phyloP scores from a whole-genome alignment of 2,329 filamentous ascomycete genomes.

The Stylonectria norvegica region DNA sequence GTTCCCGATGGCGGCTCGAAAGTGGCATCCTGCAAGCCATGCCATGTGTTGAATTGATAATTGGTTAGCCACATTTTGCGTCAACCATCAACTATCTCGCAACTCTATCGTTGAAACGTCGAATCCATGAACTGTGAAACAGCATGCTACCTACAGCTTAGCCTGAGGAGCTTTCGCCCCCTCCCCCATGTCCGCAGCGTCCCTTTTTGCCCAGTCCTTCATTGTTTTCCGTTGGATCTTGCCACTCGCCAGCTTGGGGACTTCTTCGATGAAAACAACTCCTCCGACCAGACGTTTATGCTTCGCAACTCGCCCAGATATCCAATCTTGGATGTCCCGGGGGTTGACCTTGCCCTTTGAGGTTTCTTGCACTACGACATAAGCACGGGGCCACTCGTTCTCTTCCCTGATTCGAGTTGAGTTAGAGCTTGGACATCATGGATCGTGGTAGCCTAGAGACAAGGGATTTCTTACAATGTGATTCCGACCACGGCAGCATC shows the following conservation, averaged over 20 bases:
- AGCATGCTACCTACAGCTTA: constrained; percentile 9
- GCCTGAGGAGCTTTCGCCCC: constrained; percentile 16
- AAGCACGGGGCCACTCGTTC: constrained; percentile 52
- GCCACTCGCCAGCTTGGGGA: constrained; percentile 55
- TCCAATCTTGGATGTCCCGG: constrained; percentile 49
- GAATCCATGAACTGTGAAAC: no score
- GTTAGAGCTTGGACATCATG: no score
- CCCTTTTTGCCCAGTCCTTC: constrained; percentile 55
- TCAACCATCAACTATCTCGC: no score
- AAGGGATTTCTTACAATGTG: constrained; percentile 35
- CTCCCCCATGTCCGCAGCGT: constrained; percentile 36
- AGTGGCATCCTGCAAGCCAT: no score
- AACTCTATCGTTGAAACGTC: no score
- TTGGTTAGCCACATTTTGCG: no score
- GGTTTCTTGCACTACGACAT: constrained; percentile 47
- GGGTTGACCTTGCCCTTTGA: constrained; percentile 44
- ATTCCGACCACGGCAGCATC: constrained; percentile 56
- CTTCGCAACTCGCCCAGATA: constrained; percentile 46
- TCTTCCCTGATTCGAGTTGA: no score
- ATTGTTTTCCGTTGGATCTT: constrained; percentile 57
- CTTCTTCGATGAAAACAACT: constrained; percentile 52
- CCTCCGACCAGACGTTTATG: constrained; percentile 52
- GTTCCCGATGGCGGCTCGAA: no score
- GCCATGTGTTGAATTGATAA: background rate
- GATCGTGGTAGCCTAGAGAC: no score